Percentiles rank a stretch among this genome's conserved stretches.
Evolutionary conservation across 2,329 filamentous ascomycete species (phyloP).

Genomic region (Aspergillus tamarii): DNA sequence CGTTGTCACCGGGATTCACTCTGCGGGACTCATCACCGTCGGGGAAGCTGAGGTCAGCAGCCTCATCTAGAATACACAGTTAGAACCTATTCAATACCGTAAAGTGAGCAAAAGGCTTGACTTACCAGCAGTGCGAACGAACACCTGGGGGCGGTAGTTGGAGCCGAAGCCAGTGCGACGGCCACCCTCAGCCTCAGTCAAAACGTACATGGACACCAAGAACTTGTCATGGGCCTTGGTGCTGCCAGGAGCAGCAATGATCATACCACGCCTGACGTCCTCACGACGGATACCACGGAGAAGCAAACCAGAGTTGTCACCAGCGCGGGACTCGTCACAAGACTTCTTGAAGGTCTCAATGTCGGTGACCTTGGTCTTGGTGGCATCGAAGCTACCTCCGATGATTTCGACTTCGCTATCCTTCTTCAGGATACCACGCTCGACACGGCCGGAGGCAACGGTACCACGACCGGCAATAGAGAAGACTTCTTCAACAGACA

Average conservation of each 20-base stretch:
- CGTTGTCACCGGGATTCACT: constrained; percentile 98
- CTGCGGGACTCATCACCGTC: constrained; percentile 78
- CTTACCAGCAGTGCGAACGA: constrained; percentile 88
- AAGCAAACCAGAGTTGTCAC: constrained; percentile 97
- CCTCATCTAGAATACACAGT: constrained; percentile 54
- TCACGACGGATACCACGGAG: constrained; percentile 96
- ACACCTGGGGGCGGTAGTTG: constrained; percentile 98
- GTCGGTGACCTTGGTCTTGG: constrained; percentile 99
- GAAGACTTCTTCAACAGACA: constrained; percentile 95
- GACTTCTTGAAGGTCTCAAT: constrained; percentile 99
- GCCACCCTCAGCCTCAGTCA: constrained; percentile 97
- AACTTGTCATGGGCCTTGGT: constrained; percentile 90
- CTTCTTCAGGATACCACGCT: constrained; percentile 91
- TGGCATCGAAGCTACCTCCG: constrained; percentile 76
- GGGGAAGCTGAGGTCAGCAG: constrained; percentile 80
- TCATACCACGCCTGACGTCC: constrained; percentile 93
- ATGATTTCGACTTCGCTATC: constrained; percentile 94
- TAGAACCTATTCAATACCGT: background rate
- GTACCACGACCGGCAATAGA: constrained; percentile 93
- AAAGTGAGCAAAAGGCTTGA: constrained; percentile 24
- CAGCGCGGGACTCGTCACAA: constrained; percentile 92
- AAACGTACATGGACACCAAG: constrained; percentile 92
- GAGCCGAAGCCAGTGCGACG: constrained; percentile 92
- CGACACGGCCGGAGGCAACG: constrained; percentile 93
- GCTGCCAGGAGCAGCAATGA: constrained; percentile 79